phyloP scores from a whole-genome alignment of 1,284 basidiomycete genomes.

The Irpex sp. region DNA sequence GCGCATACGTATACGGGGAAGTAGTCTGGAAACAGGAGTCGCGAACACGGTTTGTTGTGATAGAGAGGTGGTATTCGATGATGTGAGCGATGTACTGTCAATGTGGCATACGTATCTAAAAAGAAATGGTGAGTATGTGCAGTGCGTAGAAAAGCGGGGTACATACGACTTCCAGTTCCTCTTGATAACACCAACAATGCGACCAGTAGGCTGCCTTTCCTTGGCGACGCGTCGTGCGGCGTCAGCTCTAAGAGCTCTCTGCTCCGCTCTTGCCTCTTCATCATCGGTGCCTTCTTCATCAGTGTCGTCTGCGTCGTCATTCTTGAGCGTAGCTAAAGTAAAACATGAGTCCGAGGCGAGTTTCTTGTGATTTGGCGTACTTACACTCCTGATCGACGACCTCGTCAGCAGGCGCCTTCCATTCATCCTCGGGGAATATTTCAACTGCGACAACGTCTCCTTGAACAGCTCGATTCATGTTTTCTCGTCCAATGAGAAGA shows the following conservation, averaged over 20 bases:
- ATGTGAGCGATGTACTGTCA: conserved; percentile 83
- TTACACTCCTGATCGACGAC: conserved; percentile 89
- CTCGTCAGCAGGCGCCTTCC: conserved; percentile 91
- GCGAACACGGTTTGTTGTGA: conserved; percentile 93
- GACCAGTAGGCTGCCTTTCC: conserved; percentile 85
- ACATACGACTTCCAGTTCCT: conserved; percentile 88
- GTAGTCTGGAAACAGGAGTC: conserved; percentile 85
- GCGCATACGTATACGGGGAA: conserved; percentile 91
- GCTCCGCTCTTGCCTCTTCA: conserved; percentile 45
- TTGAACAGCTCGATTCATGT: conserved; percentile 94
- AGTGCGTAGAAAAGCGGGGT: conserved; percentile 1
- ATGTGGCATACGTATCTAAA: conserved; percentile 91
- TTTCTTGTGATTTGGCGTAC: conserved; percentile 18
- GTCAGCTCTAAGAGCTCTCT: conserved; percentile 38
- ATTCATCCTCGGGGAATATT: conserved; percentile 83
- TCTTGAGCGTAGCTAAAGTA: conserved; percentile 66
- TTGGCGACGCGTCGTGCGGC: conserved; percentile 33
- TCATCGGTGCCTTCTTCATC: conserved; percentile 50
- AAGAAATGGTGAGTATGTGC: not conserved
- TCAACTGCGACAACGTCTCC: conserved; percentile 93
- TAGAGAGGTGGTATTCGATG: conserved; percentile 72
- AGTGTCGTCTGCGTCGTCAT: conserved; percentile 86
- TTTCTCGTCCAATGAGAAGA: conserved; percentile 82
- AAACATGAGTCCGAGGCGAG: not conserved
- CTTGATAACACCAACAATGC: conserved; percentile 88